Evolutionary conservation across 139 green algal genomes (phyloP), one percentile per base, ranked within the genome.

Genomic region (Coccomyxa sp.): DNA sequence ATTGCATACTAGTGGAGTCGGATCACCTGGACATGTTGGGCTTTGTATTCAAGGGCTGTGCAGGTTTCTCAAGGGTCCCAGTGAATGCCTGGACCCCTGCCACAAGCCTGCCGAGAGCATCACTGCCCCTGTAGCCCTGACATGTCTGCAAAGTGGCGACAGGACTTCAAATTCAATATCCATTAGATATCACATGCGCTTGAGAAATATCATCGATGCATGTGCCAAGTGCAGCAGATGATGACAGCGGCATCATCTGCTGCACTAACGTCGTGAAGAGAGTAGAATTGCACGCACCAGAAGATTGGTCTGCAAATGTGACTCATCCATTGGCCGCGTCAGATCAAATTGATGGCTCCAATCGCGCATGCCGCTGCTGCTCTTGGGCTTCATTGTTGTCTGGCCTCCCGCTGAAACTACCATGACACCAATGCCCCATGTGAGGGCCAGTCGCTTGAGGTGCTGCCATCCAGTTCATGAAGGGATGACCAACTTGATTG

Each of bases 321-420:
- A 58, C 18, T 59, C 76, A 21, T 58, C 38, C 78, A 82, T 67
- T 0, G 79, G 51, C 79, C 81, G 87, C 0, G 86, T 90, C 13
- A 96, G 83, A 84, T 96, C 93, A 68, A 90, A 96, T 9, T 80
- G 82, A 81, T 93, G 92, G 86, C 93, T 96, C 93, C 93, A 96
- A 60, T 93, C 85, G 0, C 85, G 76, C 12, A 63, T 81, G 16
- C 91, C 83, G 13, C 89, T 90, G 16, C 87, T 86, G 18, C 38
- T 51, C 7, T 3, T 51, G 38, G 38, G 38, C 38, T 51, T 51
- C 38, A 7, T 51, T 51, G 38, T 51, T 51, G 38, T 51, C 38
- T 51, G 38, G 38, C 38, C 38, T 51, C 88, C 86, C 16, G 88
- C 81, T 58, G 84, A 84, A 13, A 28, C 45, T 51, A 23, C 25